Evolutionary conservation across 1,284 basidiomycete species (phyloP).

Genomic region (Rhodotorula sp.): DNA sequence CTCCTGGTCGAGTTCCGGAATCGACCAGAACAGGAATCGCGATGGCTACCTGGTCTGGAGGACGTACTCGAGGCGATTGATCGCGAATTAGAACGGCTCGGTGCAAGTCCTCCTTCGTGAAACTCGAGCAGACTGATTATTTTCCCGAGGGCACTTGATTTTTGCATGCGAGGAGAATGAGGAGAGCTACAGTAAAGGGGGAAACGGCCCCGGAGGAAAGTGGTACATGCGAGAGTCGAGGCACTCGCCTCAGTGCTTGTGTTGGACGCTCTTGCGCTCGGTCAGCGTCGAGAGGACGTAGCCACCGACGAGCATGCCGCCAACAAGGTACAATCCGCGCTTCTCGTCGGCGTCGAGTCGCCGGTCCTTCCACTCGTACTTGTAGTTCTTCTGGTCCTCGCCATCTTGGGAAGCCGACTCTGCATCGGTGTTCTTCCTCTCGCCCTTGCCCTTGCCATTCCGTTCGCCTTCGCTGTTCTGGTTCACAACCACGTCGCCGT

Average conservation of each 20-base stretch:
- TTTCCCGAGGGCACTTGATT: too few species aligned
- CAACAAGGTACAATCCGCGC: slow-evolving; percentile 4
- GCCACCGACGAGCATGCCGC: slow-evolving; percentile 9
- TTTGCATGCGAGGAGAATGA: too few species aligned
- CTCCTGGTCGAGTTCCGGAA: background rate
- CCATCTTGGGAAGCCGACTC: background rate
- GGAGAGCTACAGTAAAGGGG: too few species aligned
- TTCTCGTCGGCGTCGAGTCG: slow-evolving; percentile 12
- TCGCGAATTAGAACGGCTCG: background rate
- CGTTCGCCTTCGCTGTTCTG: background rate
- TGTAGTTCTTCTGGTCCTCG: background rate
- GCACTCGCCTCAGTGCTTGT: background rate
- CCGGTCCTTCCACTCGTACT: slow-evolving; percentile 4
- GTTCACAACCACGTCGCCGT: background rate
- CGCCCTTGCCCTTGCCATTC: background rate
- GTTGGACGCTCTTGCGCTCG: background rate
- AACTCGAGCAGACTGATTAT: background rate
- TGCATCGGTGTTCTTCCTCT: background rate
- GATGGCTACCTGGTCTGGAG: background rate
- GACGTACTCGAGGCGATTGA: background rate
- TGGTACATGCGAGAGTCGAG: background rate
- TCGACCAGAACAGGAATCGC: background rate
- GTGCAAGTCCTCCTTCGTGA: background rate
- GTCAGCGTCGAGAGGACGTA: background rate
- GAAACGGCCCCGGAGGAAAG: too few species aligned